Evolutionary conservation across 2,329 filamentous ascomycete species (phyloP).

Genomic region (Monilinia vaccinii-corymbosi): DNA sequence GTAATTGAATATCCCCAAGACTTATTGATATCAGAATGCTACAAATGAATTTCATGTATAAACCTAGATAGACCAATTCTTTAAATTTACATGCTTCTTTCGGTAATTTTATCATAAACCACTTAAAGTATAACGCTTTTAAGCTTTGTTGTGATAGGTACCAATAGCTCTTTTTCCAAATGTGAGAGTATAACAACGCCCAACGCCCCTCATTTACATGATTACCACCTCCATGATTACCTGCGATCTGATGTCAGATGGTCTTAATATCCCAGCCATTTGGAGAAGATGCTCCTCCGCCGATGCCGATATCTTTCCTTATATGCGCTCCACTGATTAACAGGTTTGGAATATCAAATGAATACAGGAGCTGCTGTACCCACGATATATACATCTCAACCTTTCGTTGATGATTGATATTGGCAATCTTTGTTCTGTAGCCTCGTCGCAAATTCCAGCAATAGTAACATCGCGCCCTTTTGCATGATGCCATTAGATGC

Average conservation of each 20-base stretch:
- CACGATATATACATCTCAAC: neutral
- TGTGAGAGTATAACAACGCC: neutral
- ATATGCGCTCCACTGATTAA: neutral
- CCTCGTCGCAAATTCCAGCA: neutral
- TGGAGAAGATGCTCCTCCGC: too few relatives aligned
- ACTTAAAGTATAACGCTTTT: too few relatives aligned
- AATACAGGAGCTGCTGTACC: too few relatives aligned
- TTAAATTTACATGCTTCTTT: too few relatives aligned
- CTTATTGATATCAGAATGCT: too few relatives aligned
- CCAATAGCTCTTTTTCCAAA: neutral
- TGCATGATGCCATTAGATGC: neutral
- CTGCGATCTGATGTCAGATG: too few relatives aligned
- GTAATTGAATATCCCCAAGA: too few relatives aligned
- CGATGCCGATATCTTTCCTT: neutral
- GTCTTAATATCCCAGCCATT: too few relatives aligned
- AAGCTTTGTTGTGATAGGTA: neutral
- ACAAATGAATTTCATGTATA: too few relatives aligned
- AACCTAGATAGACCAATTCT: too few relatives aligned
- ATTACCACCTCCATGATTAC: too few relatives aligned
- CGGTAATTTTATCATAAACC: too few relatives aligned
- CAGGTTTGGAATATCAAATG: neutral
- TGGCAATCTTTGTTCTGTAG: neutral
- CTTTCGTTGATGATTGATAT: neutral
- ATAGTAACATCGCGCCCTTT: neutral
- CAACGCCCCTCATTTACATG: constrained; percentile 1